Evolutionary conservation across 176 grass and related monocot species (phyloP), one percentile per base, ranked within the genome.

Genomic region (Musa itinerans): DNA sequence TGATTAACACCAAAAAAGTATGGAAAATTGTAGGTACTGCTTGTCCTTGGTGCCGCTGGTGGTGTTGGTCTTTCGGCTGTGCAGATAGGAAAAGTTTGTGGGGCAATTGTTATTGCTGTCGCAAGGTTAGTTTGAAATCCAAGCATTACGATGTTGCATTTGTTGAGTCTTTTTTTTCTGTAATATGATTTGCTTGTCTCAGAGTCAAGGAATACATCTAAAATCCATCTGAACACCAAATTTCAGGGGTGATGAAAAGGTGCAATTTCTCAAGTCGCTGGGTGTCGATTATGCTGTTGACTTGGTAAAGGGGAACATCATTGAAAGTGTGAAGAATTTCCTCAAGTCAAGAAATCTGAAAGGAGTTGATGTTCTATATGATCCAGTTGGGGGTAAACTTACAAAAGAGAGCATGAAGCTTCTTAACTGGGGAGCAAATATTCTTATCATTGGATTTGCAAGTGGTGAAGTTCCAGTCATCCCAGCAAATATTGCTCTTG

Each of bases 31-130:
- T 82, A 98, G 94, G 94, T 93, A 77, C 77, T 98, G 73, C 94
- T 98, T 85, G 86, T 98, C 81, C 88, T 98, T 74, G 94, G 94
- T 81, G 94, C 94, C 80, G 94, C 90, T 80, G 90, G 94, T 19
- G 94, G 94, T 82, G 94, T 93, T 21, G 94, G 94, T 54, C 64
- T 82, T 71, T 98, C 94, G 43, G 90, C 94, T 64, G 80, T 98
- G 81, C 94, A 98, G 74, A 98, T 98, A 80, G 94, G 94, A 74
- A 98, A 98, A 98, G 86, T 93, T 80, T 91, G 80, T 71, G 88
- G 94, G 83, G 84, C 94, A 85, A 73, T 93, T 76, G 84, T 98
- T 68, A 85, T 98, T 84, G 94, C 88, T 54, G 86, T 93, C 85
- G 90, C 86, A 72, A 98, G 94, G 94, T 98, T 65, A 51, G 54